phyloP scores from a whole-genome alignment of 352 stramenopile species.

The Phytopythium mirpurense region DNA sequence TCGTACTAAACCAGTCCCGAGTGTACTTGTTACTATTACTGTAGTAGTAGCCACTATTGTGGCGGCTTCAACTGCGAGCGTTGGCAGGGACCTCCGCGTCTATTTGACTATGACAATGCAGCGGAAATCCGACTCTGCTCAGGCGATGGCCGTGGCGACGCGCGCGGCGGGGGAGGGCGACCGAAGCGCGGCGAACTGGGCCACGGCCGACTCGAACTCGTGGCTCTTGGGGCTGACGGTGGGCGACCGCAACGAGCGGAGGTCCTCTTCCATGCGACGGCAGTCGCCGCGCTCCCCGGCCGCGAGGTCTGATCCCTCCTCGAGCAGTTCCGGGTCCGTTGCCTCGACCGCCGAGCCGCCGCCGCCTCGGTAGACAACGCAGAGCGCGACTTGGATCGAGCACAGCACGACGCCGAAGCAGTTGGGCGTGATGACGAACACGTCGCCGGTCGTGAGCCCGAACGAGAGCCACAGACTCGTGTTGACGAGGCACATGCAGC shows the following conservation, averaged over 20 bases:
- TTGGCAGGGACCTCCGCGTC: too few relatives aligned
- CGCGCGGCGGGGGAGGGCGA: not conserved
- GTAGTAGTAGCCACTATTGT: too few relatives aligned
- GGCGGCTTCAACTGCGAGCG: too few relatives aligned
- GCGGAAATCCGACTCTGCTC: too few relatives aligned
- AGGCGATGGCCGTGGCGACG: not conserved
- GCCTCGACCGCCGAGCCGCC: not conserved
- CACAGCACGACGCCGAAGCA: constrained; percentile 23
- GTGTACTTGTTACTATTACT: too few relatives aligned
- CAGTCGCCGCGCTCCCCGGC: constrained; percentile 7
- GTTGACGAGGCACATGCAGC: constrained; percentile 20
- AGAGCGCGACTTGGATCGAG: constrained; percentile 19
- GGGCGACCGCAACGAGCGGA: constrained; percentile 6
- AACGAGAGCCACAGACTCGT: constrained; percentile 24
- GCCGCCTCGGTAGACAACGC: constrained; percentile 18
- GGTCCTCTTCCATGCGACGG: constrained; percentile 3
- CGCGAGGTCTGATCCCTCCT: constrained; percentile 9
- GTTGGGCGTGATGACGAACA: constrained; percentile 29
- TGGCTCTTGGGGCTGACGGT: constrained; percentile 10
- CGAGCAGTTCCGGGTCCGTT: constrained; percentile 11
- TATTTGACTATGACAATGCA: too few relatives aligned
- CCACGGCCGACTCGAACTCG: not conserved
- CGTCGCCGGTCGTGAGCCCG: constrained; percentile 12
- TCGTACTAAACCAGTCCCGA: too few relatives aligned
- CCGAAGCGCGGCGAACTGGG: not conserved